phyloP scores from a whole-genome alignment of 805 yeast species.

The Kazachstania martiniae region DNA sequence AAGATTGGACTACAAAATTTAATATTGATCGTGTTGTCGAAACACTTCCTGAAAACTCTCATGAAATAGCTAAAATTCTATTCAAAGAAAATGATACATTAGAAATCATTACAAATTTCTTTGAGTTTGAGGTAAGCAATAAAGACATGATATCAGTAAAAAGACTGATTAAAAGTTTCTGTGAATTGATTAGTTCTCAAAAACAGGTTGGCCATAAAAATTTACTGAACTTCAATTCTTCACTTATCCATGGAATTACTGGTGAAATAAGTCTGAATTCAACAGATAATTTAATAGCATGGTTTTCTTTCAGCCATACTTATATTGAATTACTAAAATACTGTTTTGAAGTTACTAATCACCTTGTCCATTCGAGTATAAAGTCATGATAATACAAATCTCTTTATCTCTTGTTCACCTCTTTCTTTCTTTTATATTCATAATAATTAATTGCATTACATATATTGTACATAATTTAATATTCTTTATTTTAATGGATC shows the following conservation, averaged over 20 bases:
- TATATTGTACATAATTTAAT: too few species aligned
- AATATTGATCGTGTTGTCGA: slow-evolving; percentile 3
- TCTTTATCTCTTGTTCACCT: too few species aligned
- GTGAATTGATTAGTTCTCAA: slow-evolving; percentile 1
- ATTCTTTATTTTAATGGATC: too few species aligned
- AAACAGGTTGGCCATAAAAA: background rate
- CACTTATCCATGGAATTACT: slow-evolving; percentile 11
- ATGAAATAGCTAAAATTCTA: too few species aligned
- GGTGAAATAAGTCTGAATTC: slow-evolving; percentile 12
- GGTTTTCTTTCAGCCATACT: slow-evolving; percentile 7
- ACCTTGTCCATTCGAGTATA: background rate
- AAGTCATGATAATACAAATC: too few species aligned
- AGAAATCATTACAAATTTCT: background rate
- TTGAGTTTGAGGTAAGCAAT: background rate
- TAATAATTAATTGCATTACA: too few species aligned
- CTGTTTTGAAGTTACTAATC: slow-evolving; percentile 4
- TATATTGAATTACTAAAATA: slow-evolving; percentile 6
- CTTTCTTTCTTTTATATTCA: too few species aligned
- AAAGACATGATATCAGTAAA: background rate
- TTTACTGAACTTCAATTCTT: slow-evolving; percentile 1
- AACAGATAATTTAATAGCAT: slow-evolving; percentile 3
- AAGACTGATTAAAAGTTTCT: slow-evolving; percentile 1
- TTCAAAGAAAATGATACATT: background rate
- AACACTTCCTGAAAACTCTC: background rate
- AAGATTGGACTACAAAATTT: slow-evolving; percentile 1